Evolutionary conservation across 2,329 filamentous ascomycete genomes (phyloP), one percentile per base, ranked within the genome.

Genomic region (Trichoderma sp.): DNA sequence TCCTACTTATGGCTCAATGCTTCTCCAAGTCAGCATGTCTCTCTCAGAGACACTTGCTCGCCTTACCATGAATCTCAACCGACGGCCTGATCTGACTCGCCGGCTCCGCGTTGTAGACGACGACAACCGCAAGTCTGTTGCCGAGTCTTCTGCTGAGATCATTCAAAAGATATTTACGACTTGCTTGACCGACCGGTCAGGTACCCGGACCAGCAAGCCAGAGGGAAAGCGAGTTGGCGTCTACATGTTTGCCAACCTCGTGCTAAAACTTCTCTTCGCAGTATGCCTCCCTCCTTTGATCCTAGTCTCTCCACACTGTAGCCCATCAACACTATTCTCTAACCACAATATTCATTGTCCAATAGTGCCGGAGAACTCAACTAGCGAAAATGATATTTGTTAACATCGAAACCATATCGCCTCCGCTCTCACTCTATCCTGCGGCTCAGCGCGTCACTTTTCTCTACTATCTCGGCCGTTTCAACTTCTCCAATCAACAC

Each of bases 401-500:
- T 75, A 97, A 96, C 78, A 95, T 98, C 74, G 91, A 90, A 64
- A 91, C 92, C 71, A 92, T 93, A 75, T 95, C 93, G 0, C 94
- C 94, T 1, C 93, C 94, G 0, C 83, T 98, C 14, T 86, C 88
- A 1, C 88, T 93, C 66, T 98, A 97, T 78, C 94, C 95, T 3
- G 93, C 93, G 26, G 88, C 92, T 6, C 93, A 98, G 79, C 90
- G 94, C 63, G 94, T 97, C 65, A 97, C 94, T 4, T 98, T 95
- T 77, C 90, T 98, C 15, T 98, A 97, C 83, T 97, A 97, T 79
- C 90, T 98, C 6, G 95, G 95, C 21, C 91, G 94, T 72, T 98
- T 95, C 82, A 90, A 95, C 78, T 94, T 97, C 80, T 90, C 93
- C 74, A 95, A 93, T 80, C 92, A 90, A 75, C 91, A 97, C 79